Evolutionary conservation across 2,329 filamentous ascomycete genomes (phyloP).

Genomic region (Ceratocystis diversiconidia): DNA sequence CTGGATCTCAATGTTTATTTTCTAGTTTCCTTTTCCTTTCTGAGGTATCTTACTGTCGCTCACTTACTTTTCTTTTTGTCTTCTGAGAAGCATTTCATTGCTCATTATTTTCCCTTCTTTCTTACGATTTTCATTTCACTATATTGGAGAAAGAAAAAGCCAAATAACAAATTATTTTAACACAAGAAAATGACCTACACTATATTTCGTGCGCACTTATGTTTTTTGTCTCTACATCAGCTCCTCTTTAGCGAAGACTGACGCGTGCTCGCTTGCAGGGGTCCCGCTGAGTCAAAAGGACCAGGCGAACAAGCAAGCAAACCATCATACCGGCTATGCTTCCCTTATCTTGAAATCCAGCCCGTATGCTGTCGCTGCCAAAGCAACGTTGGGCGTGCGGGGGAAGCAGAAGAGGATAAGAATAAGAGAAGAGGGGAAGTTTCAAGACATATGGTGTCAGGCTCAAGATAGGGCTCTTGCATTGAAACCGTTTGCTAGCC

Average conservation of each 20-base stretch:
- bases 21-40: background rate
- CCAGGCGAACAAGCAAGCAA: background rate
- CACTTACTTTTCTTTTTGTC: background rate
- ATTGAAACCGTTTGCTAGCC: too few species aligned
- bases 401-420: too few species aligned
- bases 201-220: background rate
- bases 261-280: background rate
- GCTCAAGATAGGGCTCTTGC: too few species aligned
- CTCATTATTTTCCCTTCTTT: background rate
- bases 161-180: background rate
- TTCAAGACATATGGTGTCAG: too few species aligned
- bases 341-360: too few species aligned
- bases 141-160: too few species aligned
- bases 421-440: too few species aligned
- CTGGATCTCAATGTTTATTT: slow-evolving; percentile 2
- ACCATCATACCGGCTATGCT: too few species aligned
- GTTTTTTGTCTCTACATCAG: background rate
- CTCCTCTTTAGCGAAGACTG: background rate
- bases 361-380: too few species aligned
- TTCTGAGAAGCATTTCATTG: background rate
- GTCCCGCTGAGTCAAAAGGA: background rate
- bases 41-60: background rate
- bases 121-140: background rate
- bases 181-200: background rate
- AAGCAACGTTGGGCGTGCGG: too few species aligned